Conservation (phyloP, 305 asterid genomes). For the Nicotiana rustica region DNA sequence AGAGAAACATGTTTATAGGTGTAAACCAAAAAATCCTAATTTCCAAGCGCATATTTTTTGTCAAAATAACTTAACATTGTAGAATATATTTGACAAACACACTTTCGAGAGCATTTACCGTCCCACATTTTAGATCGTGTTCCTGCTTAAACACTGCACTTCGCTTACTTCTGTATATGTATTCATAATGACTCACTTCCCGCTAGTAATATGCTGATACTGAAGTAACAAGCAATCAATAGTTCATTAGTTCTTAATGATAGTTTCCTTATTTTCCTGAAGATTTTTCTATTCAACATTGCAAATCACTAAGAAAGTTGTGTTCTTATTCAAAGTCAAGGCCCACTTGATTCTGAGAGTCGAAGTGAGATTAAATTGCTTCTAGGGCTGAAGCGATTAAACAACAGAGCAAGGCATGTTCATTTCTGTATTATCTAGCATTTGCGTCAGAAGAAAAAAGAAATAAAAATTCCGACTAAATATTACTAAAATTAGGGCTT, state of each 20-base stretch:
- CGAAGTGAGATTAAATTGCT: background rate
- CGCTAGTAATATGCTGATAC: background rate
- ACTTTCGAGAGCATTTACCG: background rate
- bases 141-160: background rate
- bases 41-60: background rate
- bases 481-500: too few species aligned
- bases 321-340: background rate
- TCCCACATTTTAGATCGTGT: background rate
- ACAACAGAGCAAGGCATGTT: too few species aligned
- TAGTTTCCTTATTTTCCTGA: background rate
- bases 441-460: too few species aligned
- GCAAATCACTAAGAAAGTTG: background rate
- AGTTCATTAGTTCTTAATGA: background rate
- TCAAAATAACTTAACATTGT: background rate
- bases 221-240: background rate
- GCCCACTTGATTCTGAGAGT: background rate
- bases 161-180: background rate
- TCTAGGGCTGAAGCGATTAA: background rate
- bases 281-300: background rate
- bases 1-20: background rate
- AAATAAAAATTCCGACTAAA: too few species aligned
- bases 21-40: background rate
- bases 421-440: too few species aligned
- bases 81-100: background rate
- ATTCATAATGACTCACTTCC: background rate